These are phyloP conservation scores for Hippophae gyantsensis DNA, from an alignment of 306 rosid species.

Conservation along the genomic window DNA sequence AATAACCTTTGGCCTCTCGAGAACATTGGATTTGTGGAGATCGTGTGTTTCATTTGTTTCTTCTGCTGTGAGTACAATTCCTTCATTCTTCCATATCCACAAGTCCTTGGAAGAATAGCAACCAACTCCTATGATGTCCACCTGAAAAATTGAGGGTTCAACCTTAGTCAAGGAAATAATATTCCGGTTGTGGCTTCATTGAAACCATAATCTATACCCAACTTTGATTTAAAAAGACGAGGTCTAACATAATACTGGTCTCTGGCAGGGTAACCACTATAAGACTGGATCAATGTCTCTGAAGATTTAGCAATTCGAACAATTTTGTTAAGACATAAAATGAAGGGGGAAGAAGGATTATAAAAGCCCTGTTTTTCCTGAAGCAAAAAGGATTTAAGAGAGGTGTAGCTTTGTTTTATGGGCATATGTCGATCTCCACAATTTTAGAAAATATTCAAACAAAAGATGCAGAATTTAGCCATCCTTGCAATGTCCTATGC, in stretches of 20 bases:
- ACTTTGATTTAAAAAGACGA: conserved; percentile 5
- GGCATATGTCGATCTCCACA: too few relatives aligned
- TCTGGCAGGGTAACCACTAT: not conserved
- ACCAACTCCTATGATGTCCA: conserved; percentile 92
- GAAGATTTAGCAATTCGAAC: too few relatives aligned
- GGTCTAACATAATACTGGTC: conserved; percentile 7
- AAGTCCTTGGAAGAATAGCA: conserved; percentile 95
- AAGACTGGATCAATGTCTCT: too few relatives aligned
- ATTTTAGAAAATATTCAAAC: too few relatives aligned
- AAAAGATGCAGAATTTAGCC: too few relatives aligned
- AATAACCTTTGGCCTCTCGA: conserved; percentile 92
- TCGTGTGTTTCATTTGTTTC: conserved; percentile 78
- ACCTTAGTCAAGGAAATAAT: not conserved
- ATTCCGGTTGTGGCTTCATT: not conserved
- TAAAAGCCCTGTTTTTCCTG: too few relatives aligned
- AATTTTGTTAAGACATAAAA: too few relatives aligned
- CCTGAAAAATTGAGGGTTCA: conserved; percentile 30
- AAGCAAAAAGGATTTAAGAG: too few relatives aligned
- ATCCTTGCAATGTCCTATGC: too few relatives aligned
- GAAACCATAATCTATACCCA: conserved; percentile 3
- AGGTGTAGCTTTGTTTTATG: too few relatives aligned
- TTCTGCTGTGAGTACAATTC: conserved; percentile 78
- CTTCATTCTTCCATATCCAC: conserved; percentile 95
- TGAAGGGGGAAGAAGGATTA: too few relatives aligned
- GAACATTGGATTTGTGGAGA: conserved; percentile 81